A percentile compares a stretch with the other conserved stretches of the same genome.
Evolutionary conservation across 495 filamentous ascomycete genomes (phyloP).

Genomic region (Gamarada debralockiae): DNA sequence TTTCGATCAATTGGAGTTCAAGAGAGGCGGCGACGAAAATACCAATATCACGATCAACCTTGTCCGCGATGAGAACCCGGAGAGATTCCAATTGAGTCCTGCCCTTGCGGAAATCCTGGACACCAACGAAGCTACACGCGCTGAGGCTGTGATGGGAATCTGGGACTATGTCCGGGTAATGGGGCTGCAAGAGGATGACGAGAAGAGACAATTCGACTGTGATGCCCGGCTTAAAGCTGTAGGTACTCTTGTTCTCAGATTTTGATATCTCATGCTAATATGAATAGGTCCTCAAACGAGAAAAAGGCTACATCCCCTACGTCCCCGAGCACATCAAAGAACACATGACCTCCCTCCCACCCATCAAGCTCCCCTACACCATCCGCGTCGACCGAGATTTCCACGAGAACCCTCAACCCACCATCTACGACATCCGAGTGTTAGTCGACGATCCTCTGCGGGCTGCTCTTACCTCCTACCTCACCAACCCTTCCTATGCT

Average conservation of each 20-base stretch:
- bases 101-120: conserved; percentile 83
- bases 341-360: conserved; percentile 75
- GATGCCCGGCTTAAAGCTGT: conserved; percentile 77
- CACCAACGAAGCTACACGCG: conserved; percentile 77
- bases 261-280: conserved; percentile 8
- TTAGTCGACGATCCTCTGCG: conserved; percentile 79
- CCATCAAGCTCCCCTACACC: conserved; percentile 83
- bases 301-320: conserved; percentile 83
- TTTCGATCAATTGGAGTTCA: conserved; percentile 90
- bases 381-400: conserved; percentile 90
- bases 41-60: conserved; percentile 88
- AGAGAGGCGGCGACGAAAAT: conserved; percentile 88
- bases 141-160: conserved; percentile 81
- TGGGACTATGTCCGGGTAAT: conserved; percentile 93
- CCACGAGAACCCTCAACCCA: conserved; percentile 60
- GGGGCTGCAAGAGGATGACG: conserved; percentile 87
- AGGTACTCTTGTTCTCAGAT: conserved; percentile 25
- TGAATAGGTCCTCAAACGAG: conserved; percentile 68
- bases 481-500: conserved; percentile 51
- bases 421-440: conserved; percentile 86
- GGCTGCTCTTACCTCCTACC: conserved; percentile 58
- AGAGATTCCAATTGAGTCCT: conserved; percentile 74
- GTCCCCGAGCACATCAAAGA: conserved; percentile 70
- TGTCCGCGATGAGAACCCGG: conserved; percentile 77
- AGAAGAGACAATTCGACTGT: conserved; percentile 86